Evolutionary conservation across 768 basidiomycete genomes (phyloP).

Genomic region (Auriculariales sp.): DNA sequence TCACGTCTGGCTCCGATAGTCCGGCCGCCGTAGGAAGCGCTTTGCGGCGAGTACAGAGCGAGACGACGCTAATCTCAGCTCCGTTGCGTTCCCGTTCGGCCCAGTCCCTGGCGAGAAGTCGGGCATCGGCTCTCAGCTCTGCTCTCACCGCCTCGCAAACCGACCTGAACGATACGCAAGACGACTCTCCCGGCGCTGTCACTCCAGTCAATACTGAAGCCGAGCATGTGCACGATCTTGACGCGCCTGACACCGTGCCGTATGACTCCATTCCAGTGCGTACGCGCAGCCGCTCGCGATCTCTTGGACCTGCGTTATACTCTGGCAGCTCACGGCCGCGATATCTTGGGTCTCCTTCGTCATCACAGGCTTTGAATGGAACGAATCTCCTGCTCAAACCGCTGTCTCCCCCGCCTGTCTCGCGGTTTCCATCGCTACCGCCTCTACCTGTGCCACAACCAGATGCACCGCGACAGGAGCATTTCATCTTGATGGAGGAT

Average conservation of each 20-base stretch:
- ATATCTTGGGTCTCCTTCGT: background rate
- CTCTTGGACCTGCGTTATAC: slow-evolving; percentile 15
- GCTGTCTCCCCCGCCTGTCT: too few species aligned
- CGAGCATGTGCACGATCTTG: background rate
- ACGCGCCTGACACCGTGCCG: background rate
- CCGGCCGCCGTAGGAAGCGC: too few species aligned
- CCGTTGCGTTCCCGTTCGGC: slow-evolving; percentile 2
- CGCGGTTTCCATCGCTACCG: slow-evolving; percentile 14
- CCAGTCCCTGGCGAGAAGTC: slow-evolving; percentile 13
- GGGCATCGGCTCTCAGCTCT: background rate
- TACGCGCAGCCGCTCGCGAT: slow-evolving; percentile 28
- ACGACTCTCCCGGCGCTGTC: background rate
- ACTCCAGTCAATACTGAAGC: background rate
- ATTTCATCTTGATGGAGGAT: slow-evolving; percentile 99
- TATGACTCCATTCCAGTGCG: slow-evolving; percentile 8
- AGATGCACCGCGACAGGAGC: slow-evolving; percentile 67
- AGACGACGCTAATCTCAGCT: slow-evolving; percentile 24
- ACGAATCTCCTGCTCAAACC: background rate
- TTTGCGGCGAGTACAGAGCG: slow-evolving; percentile 55
- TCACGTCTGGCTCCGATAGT: slow-evolving; percentile 8
- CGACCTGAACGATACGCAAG: background rate
- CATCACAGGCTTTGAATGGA: background rate
- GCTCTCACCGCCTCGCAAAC: background rate
- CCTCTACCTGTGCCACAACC: slow-evolving; percentile 3
- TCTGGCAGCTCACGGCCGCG: slow-evolving; percentile 1